phyloP scores from a whole-genome alignment of 2,329 filamentous ascomycete genomes.

The Cladosporium sp. region DNA sequence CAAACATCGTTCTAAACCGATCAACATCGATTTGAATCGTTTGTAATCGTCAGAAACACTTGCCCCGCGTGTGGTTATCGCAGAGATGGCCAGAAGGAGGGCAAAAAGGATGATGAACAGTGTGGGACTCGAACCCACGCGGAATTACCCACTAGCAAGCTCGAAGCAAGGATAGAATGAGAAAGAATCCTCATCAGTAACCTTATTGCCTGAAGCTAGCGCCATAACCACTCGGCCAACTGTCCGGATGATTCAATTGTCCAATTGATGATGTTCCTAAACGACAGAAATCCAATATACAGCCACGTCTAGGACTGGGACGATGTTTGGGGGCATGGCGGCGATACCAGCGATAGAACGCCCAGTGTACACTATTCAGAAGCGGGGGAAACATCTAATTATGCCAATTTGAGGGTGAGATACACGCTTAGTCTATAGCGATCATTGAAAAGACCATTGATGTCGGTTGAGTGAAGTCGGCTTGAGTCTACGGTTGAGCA shows the following conservation, averaged over 20 bases:
- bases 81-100: too few relatives aligned
- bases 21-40: too few relatives aligned
- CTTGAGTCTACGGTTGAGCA: background rate
- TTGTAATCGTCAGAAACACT: too few relatives aligned
- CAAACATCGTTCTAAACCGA: too few relatives aligned
- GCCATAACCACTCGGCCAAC: conserved; percentile 1
- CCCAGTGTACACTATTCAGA: too few relatives aligned
- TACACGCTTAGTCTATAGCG: background rate
- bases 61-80: too few relatives aligned
- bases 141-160: conserved; percentile 11
- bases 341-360: too few relatives aligned
- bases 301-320: background rate
- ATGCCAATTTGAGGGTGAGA: background rate
- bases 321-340: background rate
- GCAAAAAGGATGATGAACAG: background rate
- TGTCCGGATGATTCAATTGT: background rate
- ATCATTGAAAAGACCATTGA: background rate
- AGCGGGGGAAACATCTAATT: background rate
- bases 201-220: background rate
- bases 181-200: too few relatives aligned
- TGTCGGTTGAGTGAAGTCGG: background rate
- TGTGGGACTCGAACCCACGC: conserved; percentile 18
- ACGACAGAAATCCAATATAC: too few relatives aligned
- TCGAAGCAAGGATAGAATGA: too few relatives aligned
- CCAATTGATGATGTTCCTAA: background rate